Evolutionary conservation across 345 rosid genomes (phyloP).

Genomic region (Bruguiera sexangula): DNA sequence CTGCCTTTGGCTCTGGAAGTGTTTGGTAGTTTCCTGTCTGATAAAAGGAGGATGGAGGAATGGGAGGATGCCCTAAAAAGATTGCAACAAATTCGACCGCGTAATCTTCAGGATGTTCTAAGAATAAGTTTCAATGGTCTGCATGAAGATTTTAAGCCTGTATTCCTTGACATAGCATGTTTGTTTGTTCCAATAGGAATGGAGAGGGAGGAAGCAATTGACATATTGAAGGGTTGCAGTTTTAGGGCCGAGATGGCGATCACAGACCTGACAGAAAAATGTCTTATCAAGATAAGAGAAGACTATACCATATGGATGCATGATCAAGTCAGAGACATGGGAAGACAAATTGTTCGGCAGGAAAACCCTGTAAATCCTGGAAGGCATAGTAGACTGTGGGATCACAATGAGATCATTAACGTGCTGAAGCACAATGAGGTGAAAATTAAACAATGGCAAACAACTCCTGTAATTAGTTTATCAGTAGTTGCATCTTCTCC

Average conservation of each 20-base stretch:
- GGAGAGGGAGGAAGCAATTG: slow-evolving; percentile 43
- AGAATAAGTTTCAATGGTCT: slow-evolving; percentile 54
- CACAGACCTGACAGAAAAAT: slow-evolving; percentile 43
- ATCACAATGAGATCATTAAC: slow-evolving; percentile 41
- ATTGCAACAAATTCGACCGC: slow-evolving; percentile 30
- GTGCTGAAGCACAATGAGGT: slow-evolving; percentile 47
- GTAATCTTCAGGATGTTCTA: slow-evolving; percentile 41
- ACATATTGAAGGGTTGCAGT: slow-evolving; percentile 58
- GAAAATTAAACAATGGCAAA: neutral
- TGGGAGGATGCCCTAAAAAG: slow-evolving; percentile 56
- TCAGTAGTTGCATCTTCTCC: too few species aligned
- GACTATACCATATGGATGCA: slow-evolving; percentile 57
- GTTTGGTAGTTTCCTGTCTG: slow-evolving; percentile 55
- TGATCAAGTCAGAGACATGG: slow-evolving; percentile 82
- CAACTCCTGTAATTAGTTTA: neutral
- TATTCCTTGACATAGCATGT: slow-evolving; percentile 73
- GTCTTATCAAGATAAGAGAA: slow-evolving; percentile 44
- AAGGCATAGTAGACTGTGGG: slow-evolving; percentile 65
- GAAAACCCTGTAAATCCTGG: slow-evolving; percentile 30
- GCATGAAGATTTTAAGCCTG: slow-evolving; percentile 37
- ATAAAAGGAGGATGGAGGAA: slow-evolving; percentile 39
- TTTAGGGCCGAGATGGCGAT: slow-evolving; percentile 45
- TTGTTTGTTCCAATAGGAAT: slow-evolving; percentile 44
- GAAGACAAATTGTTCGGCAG: slow-evolving; percentile 44
- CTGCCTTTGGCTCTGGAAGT: slow-evolving; percentile 75